phyloP scores from a whole-genome alignment of 257 asterid species.

The Echites panduratus region DNA sequence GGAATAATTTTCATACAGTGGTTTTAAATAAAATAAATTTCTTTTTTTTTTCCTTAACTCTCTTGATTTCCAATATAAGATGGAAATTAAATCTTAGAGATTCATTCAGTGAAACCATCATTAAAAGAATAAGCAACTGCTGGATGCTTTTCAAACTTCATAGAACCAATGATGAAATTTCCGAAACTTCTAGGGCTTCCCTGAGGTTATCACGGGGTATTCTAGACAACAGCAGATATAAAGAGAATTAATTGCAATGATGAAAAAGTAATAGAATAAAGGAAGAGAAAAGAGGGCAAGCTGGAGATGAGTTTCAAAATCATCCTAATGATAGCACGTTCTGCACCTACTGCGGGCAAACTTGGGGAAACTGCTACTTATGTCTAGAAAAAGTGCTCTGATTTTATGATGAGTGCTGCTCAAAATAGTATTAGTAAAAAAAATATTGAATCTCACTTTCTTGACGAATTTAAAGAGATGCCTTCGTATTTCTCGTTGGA shows the following conservation, averaged over 20 bases:
- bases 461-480: constrained; percentile 79
- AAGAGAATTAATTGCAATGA: not conserved
- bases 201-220: not conserved
- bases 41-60: not conserved
- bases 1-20: too few relatives aligned
- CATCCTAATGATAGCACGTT: not conserved
- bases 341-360: not conserved
- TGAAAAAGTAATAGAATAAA: not conserved
- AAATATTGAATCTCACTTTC: constrained; percentile 43
- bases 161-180: not conserved
- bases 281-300: not conserved
- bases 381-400: not conserved
- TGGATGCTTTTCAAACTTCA: not conserved
- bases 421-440: not conserved
- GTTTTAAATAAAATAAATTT: not conserved
- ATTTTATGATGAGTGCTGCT: too few relatives aligned
- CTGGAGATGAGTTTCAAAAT: not conserved
- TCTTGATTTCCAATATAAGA: not conserved
- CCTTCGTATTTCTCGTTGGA: constrained; percentile 77
- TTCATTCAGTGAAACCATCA: not conserved
- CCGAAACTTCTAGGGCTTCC: not conserved
- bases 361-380: not conserved
- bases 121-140: not conserved
- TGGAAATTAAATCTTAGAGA: not conserved
- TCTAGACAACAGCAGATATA: not conserved